Base-by-base conservation (phyloP, 2,329 filamentous ascomycete species). In the Orbilia brochopaga region DNA sequence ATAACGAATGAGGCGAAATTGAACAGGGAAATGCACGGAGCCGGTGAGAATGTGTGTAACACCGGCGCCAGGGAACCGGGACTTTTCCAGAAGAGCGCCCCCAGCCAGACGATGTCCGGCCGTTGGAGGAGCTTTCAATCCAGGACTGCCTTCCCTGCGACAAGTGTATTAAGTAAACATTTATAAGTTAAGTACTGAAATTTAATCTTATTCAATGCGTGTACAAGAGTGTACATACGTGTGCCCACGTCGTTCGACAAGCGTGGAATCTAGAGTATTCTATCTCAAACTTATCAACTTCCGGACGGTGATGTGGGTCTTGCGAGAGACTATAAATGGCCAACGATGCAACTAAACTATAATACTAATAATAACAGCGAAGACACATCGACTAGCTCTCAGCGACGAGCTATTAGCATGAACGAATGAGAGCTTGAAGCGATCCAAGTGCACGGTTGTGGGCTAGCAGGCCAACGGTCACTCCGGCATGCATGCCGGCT, bases 121-220 rank as follows among this genome's bases (percentile, higher is more conserved):
- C 44, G 44, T 48, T 48, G n/a, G 11, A 19, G 44, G 44, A 23
- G 4, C 15, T 19, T 44, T 44, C 3, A 32, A 32, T 32, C 13
- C 13, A 44, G 40, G 3, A 17, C 40, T 44, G 40, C 40, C 13
- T 42, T 42, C 37, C 37, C 13, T 42, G 13, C 5, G n/a, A 13
- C 37, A 42, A 15, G n/a, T 42, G n/a, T 42, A 42, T 42, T 42
- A 42, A 42, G 37, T 42, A 23, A 48, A 48, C 19, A 21, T 19
- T 19, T 10, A 21, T 48, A 23, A 48, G 40, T 15, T 37, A 7
- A 7, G 35, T 44, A 17, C 6, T 44, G 40, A 7, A 48, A 48
- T 48, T 48, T 19, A 19, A 48, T 21, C 15, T 48, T 48, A 23
- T 21, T 23, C 19, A 21, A 19, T 48, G 17, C 44, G 15, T 42